Conservation (phyloP, 2,329 filamentous ascomycete genomes). For the Fusarium torulosum region DNA sequence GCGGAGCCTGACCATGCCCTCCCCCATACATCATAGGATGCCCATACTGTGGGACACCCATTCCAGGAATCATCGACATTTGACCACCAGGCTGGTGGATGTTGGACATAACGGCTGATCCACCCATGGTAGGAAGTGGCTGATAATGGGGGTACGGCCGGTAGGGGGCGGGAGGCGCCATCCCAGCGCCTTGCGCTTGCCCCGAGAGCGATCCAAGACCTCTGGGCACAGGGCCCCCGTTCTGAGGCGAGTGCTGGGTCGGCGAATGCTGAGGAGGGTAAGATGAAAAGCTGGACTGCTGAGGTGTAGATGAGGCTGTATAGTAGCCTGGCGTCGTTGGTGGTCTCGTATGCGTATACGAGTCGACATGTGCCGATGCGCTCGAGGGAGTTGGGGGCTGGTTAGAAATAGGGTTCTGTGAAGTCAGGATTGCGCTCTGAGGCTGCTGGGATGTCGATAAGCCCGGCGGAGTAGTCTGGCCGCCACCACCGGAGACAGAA, state of each 20-base stretch:
- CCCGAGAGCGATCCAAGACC: slow-evolving; percentile 54
- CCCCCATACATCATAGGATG: slow-evolving; percentile 70
- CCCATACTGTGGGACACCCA: slow-evolving; percentile 68
- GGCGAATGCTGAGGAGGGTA: slow-evolving; percentile 55
- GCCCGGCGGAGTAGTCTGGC: slow-evolving; percentile 51
- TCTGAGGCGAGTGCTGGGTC: slow-evolving; percentile 62
- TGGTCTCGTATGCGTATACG: slow-evolving; percentile 63
- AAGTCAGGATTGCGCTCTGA: slow-evolving; percentile 46
- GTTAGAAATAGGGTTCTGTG: slow-evolving; percentile 50
- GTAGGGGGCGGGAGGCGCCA: slow-evolving; percentile 66
- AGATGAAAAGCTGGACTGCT: slow-evolving; percentile 59
- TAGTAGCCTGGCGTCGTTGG: slow-evolving; percentile 74
- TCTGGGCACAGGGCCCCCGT: slow-evolving; percentile 54
- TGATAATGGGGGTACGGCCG: slow-evolving; percentile 58
- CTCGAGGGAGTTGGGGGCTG: slow-evolving; percentile 64
- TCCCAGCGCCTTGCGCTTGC: slow-evolving; percentile 40
- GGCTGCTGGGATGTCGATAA: slow-evolving; percentile 49
- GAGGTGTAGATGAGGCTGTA: slow-evolving; percentile 60
- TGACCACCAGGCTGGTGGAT: slow-evolving; percentile 79
- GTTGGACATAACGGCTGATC: slow-evolving; percentile 81
- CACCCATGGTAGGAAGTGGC: slow-evolving; percentile 72
- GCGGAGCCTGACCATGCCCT: slow-evolving; percentile 61
- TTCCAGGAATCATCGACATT: slow-evolving; percentile 75
- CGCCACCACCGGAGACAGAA: slow-evolving; percentile 63
- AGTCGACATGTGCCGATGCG: slow-evolving; percentile 69